Evolutionary conservation across 169 alveolate genomes (phyloP), one percentile per base, ranked within the genome.

Genomic region (Plasmodium coatneyi): DNA sequence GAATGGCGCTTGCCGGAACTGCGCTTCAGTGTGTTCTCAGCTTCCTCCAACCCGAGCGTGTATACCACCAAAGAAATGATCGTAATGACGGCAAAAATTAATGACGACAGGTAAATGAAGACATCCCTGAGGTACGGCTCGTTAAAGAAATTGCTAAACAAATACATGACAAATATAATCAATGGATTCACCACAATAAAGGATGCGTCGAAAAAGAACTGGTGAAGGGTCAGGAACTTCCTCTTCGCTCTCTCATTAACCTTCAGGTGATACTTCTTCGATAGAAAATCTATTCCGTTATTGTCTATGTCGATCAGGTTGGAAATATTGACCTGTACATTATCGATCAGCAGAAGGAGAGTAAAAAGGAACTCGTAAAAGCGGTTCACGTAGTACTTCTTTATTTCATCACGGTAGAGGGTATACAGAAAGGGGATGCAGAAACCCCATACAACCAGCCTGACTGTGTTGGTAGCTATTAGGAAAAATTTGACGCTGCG

Each of bases 221-320:
- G 93, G 41, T 87, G 89, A 36, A 87, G 72, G 4, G 90, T 79
- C 1, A 87, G 34, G 49, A 56, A 87, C 34, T 79, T 87, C 32
- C 89, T 87, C 5, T 87, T 78, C 0, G 89, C 79, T 19, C 70
- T 87, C 19, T 87, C 93, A 19, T n/a, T 87, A 56, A 87, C 25
- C 30, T 39, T 87, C 56, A 76, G 39, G 22, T 87, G 76, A 78
- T 78, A 87, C 66, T 79, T 87, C 52, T 79, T 76, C 9, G 89
- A 76, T 2, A 87, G 36, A 76, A 79, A 87, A 41, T 87, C 93
- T n/a, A 87, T 78, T 25, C 93, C 93, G 49, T 87, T 87, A 56
- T 87, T 87, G 22, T 87, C 93, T 10, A 87, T 87, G 49, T 87
- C 93, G 7, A 87, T 41, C 14, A 87, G 12, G 14, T 80, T 87